phyloP scores from a whole-genome alignment of 768 basidiomycete species.

The Coprinellus micaceus region DNA sequence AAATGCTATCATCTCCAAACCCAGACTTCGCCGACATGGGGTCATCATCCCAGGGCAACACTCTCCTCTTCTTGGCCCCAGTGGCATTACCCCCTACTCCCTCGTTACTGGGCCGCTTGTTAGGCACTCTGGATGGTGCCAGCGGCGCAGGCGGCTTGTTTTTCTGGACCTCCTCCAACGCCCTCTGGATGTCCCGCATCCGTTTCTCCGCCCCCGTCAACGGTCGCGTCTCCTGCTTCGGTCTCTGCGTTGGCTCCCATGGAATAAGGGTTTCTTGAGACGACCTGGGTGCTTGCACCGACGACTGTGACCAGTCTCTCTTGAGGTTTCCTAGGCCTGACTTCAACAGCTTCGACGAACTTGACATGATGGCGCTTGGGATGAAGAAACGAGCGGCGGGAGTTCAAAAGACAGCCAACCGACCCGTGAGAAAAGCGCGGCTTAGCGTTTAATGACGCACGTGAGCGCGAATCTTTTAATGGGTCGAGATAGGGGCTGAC shows the following conservation, averaged over 20 bases:
- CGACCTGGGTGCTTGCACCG: slow-evolving; percentile 24
- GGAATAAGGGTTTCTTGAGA: slow-evolving; percentile 37
- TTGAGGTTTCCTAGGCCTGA: slow-evolving; percentile 61
- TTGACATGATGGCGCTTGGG: slow-evolving; percentile 24
- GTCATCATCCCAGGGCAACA: slow-evolving; percentile 49
- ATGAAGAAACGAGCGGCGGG: not conserved
- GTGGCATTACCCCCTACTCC: slow-evolving; percentile 17
- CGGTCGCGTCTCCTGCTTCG: slow-evolving; percentile 18
- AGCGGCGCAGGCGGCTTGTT: slow-evolving; percentile 22
- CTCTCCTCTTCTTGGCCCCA: slow-evolving; percentile 49
- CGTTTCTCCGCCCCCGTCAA: slow-evolving; percentile 36
- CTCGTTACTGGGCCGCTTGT: slow-evolving; percentile 36
- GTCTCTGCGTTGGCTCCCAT: slow-evolving; percentile 42
- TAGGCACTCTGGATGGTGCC: slow-evolving; percentile 15
- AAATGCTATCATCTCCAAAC: slow-evolving; percentile 15
- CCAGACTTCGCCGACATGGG: slow-evolving; percentile 34
- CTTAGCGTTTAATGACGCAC: not conserved
- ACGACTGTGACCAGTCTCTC: slow-evolving; percentile 57
- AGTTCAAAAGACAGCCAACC: not conserved
- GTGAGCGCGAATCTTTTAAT: not conserved
- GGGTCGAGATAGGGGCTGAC: no score
- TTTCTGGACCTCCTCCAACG: slow-evolving; percentile 30
- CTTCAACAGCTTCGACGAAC: slow-evolving; percentile 27
- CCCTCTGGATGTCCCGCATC: slow-evolving; percentile 57
- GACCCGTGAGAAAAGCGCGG: not conserved